Evolutionary conservation across 1,139 yeast species (phyloP).

Genomic region (Suhomyces ambrosiae): DNA sequence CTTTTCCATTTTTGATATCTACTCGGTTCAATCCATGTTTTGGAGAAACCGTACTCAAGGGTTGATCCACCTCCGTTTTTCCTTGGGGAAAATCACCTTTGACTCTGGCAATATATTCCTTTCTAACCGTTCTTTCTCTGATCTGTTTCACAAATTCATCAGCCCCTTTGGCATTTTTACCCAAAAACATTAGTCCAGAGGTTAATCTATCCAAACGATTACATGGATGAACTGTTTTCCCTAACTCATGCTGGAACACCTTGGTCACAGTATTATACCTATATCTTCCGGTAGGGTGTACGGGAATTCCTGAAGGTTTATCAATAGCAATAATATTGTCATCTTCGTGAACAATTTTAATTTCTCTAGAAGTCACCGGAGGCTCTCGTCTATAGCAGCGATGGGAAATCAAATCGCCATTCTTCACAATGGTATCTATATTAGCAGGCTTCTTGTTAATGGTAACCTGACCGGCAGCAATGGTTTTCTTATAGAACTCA

Average conservation of each 20-base stretch:
- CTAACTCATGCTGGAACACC: constrained; percentile 68
- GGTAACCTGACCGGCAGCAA: constrained; percentile 71
- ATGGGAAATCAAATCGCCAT: constrained; percentile 87
- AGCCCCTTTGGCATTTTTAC: constrained; percentile 81
- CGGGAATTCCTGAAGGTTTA: constrained; percentile 95
- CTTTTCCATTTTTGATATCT: constrained; percentile 65
- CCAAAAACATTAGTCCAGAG: constrained; percentile 92
- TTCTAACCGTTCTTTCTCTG: constrained; percentile 71
- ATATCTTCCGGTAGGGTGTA: constrained; percentile 94
- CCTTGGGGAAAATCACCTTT: constrained; percentile 64
- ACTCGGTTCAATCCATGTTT: constrained; percentile 76
- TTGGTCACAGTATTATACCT: constrained; percentile 87
- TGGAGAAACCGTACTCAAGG: constrained; percentile 74
- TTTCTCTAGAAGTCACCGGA: constrained; percentile 71
- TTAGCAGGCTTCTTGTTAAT: constrained; percentile 67
- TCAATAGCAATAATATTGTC: constrained; percentile 83
- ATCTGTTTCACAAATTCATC: constrained; percentile 74
- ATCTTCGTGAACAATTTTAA: constrained; percentile 76
- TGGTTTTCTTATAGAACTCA: constrained; percentile 67
- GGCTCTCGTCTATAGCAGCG: constrained; percentile 90
- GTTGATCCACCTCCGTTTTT: constrained; percentile 58
- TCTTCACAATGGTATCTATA: constrained; percentile 65
- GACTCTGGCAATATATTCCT: constrained; percentile 87
- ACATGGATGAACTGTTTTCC: constrained; percentile 77
- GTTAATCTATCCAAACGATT: constrained; percentile 89